Evolutionary conservation across 495 filamentous ascomycete genomes (phyloP), one percentile per base, ranked within the genome.

Genomic region (Trichoderma parareesei): DNA sequence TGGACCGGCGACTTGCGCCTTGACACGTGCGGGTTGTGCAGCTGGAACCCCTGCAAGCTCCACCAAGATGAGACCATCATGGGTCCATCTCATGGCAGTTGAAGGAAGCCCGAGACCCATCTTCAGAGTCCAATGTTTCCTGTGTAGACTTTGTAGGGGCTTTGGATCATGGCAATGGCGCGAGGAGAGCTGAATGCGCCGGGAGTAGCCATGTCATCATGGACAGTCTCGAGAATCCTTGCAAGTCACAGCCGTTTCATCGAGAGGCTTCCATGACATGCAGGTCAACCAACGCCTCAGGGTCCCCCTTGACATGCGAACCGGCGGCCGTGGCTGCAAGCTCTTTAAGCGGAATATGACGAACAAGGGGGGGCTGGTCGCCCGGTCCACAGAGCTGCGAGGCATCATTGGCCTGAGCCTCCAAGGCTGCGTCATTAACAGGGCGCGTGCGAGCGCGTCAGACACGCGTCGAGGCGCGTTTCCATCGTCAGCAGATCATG

Each of bases 321-420:
- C 53, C 27, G 53, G 53, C 11, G 53, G 53, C 53, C 37, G 27
- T 33, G 27, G 53, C 53, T 57, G 53, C 53, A 57, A 57, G 53
- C 53, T 57, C 53, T 57, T 27, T 57, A 57, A 57, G 20, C 33
- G 33, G 53, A 57, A 37, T 33, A 57, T 49, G 46, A 18, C 46
- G 14, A 18, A 27, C 53, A 57, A 33, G 27, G 53, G 53, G 53
- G 16, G 27, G 53, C 53, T 57, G 53, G 53, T 57, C 53, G 16
- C 33, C 14, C 53, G 20, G 11, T 27, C 53, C 53, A 35, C 53
- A 35, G 27, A 33, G 16, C 11, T 6, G 20, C 14, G 27, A 14
- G 9, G 14, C 53, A 57, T 57, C 37, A 57, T 37, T 57, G 53
- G 53, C 20, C 33, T 2, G 27, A 3, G 53, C 8, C 27, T 38